Percentiles rank a stretch among this genome's conserved stretches.
Conservation (phyloP, 176 grass and related monocot species). For the Bromus sterilis region DNA sequence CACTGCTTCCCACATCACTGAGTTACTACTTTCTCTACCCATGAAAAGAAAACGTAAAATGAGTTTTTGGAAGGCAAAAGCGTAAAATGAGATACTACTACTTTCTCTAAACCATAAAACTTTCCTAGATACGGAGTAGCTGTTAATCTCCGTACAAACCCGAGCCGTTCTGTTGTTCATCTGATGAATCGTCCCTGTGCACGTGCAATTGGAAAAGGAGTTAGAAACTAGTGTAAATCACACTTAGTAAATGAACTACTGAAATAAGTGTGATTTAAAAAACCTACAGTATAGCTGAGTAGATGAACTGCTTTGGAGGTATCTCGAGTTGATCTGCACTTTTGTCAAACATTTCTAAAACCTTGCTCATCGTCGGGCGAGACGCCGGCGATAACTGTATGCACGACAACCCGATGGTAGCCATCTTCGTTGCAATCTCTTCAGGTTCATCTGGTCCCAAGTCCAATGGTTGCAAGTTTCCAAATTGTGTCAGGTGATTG, state of each 20-base stretch:
- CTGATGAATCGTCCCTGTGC: no score
- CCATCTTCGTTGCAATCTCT: constrained; percentile 35
- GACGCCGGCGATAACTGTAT: constrained; percentile 20
- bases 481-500: not conserved
- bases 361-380: constrained; percentile 43
- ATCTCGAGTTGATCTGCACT: constrained; percentile 21
- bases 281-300: not conserved
- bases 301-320: constrained; percentile 5
- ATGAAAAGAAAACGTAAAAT: no score
- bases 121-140: no score
- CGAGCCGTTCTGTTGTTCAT: no score
- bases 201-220: not conserved
- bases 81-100: no score
- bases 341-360: constrained; percentile 46
- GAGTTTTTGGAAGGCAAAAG: no score
- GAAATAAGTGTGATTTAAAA: no score
- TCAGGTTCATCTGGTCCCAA: not conserved
- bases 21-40: no score
- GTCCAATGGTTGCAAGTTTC: not conserved
- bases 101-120: no score
- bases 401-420: constrained; percentile 13
- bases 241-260: no score
- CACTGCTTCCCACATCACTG: no score
- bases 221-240: not conserved
- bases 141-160: no score